Evolutionary conservation across 2,329 filamentous ascomycete genomes (phyloP).

Genomic region (Cladosporium sp.): DNA sequence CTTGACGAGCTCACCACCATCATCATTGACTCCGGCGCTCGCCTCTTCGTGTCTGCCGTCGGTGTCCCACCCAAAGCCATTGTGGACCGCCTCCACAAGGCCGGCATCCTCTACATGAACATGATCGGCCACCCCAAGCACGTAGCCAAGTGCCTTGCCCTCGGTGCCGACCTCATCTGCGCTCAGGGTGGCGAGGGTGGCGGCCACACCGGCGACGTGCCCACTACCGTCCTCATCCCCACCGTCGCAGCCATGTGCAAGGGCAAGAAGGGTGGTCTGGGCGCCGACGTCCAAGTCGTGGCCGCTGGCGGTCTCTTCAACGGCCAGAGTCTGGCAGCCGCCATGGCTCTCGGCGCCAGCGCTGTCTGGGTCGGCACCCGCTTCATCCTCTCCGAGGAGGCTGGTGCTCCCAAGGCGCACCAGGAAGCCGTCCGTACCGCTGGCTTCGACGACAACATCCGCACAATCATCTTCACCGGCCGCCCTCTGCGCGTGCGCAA

Average conservation of each 20-base stretch:
- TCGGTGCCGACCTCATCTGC: slow-evolving; percentile 94
- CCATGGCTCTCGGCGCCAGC: slow-evolving; percentile 87
- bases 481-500: slow-evolving; percentile 89
- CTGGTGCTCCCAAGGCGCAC: slow-evolving; percentile 87
- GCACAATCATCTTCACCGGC: slow-evolving; percentile 98
- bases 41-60: slow-evolving; percentile 94
- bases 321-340: slow-evolving; percentile 83
- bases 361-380: slow-evolving; percentile 97
- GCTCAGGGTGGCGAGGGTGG: slow-evolving; percentile 97
- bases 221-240: slow-evolving; percentile 88
- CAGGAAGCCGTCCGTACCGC: slow-evolving; percentile 93
- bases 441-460: slow-evolving; percentile 91
- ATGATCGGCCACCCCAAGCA: slow-evolving; percentile 99
- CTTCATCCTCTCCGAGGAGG: slow-evolving; percentile 92
- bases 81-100: slow-evolving; percentile 84
- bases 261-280: slow-evolving; percentile 80
- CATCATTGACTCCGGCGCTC: slow-evolving; percentile 87
- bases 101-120: slow-evolving; percentile 97
- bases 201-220: slow-evolving; percentile 76
- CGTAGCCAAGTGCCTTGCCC: slow-evolving; percentile 90
- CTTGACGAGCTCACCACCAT: slow-evolving; percentile 86
- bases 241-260: slow-evolving; percentile 80
- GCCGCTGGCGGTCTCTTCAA: slow-evolving; percentile 94
- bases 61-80: slow-evolving; percentile 86
- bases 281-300: slow-evolving; percentile 83